These are phyloP conservation scores for Amanita exitialis DNA, from an alignment of 768 basidiomycete genomes.

Conservation along the genomic window DNA sequence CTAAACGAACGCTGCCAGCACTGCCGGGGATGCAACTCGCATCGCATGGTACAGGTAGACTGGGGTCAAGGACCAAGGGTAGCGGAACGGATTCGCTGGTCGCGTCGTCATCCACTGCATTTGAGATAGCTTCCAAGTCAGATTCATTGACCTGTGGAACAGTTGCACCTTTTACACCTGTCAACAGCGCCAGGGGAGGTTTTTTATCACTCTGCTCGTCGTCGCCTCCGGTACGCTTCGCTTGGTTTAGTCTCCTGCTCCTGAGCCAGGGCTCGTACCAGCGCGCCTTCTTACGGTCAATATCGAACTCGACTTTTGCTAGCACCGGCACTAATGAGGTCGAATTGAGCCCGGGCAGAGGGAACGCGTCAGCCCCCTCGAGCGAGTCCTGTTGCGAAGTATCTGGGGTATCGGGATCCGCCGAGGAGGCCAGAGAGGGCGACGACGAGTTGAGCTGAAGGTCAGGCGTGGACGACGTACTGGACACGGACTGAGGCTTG, in stretches of 20 bases:
- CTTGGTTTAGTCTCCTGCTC: constrained; percentile 49
- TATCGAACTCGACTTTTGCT: constrained; percentile 93
- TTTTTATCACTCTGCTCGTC: constrained; percentile 14
- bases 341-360: constrained; percentile 57
- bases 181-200: constrained; percentile 41
- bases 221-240: constrained; percentile 32
- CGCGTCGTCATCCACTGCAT: constrained; percentile 8
- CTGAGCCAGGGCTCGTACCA: constrained; percentile 87
- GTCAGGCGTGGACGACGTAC: constrained; percentile 45
- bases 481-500: constrained; percentile 35
- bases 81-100: constrained; percentile 41
- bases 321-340: constrained; percentile 70
- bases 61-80: constrained; percentile 41
- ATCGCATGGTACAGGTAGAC: constrained; percentile 24
- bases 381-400: constrained; percentile 26
- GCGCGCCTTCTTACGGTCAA: constrained; percentile 66
- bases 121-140: constrained; percentile 20
- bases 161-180: constrained; percentile 35
- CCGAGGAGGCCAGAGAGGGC: constrained; percentile 35
- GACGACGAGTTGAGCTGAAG: constrained; percentile 37
- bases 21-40: constrained; percentile 26
- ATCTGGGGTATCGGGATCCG: constrained; percentile 45
- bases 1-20: constrained; percentile 26
- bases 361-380: constrained; percentile 36
- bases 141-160: constrained; percentile 21